Evolutionary conservation across 495 filamentous ascomycete genomes (phyloP).

Genomic region (Daldinia loculata): DNA sequence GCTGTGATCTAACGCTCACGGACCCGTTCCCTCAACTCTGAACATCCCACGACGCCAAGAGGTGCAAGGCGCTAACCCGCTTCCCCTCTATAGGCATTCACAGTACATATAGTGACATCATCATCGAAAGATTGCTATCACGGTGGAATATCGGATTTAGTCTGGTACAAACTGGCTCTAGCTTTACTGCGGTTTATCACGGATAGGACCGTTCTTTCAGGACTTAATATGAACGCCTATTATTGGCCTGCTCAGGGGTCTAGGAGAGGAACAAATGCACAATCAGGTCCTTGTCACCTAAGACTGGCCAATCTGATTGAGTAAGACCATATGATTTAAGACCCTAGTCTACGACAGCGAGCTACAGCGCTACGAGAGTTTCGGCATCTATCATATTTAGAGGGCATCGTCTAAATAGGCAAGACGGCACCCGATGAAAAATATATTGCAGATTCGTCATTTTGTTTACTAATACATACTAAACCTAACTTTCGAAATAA

Average conservation of each 20-base stretch:
- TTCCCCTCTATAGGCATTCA: conserved; percentile 26
- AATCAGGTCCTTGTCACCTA: conserved; percentile 15
- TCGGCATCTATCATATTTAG: neutral
- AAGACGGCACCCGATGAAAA: conserved; percentile 11
- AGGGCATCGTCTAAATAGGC: conserved; percentile 6
- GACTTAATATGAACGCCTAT: conserved; percentile 1
- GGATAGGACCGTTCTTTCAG: conserved; percentile 35
- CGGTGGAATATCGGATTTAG: conserved; percentile 23
- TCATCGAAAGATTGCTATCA: conserved; percentile 36
- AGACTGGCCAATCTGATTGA: conserved; percentile 15
- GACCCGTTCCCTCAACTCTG: conserved; percentile 5
- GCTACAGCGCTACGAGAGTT: neutral
- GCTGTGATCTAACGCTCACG: conserved; percentile 3
- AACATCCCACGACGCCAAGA: conserved; percentile 30
- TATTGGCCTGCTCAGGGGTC: conserved; percentile 17
- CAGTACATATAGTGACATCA: conserved; percentile 36
- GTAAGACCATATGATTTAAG: neutral
- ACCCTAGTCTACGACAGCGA: conserved; percentile 10
- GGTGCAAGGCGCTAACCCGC: conserved; percentile 22
- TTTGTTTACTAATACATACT: neutral
- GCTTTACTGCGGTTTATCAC: conserved; percentile 37
- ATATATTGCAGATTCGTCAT: conserved; percentile 12
- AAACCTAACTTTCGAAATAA: conserved; percentile 7
- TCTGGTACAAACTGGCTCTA: conserved; percentile 20
- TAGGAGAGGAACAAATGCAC: conserved; percentile 15